A percentile compares a stretch with the other conserved stretches of the same genome.
Evolutionary conservation across 768 basidiomycete genomes (phyloP).

Genomic region (Kwoniella pini): DNA sequence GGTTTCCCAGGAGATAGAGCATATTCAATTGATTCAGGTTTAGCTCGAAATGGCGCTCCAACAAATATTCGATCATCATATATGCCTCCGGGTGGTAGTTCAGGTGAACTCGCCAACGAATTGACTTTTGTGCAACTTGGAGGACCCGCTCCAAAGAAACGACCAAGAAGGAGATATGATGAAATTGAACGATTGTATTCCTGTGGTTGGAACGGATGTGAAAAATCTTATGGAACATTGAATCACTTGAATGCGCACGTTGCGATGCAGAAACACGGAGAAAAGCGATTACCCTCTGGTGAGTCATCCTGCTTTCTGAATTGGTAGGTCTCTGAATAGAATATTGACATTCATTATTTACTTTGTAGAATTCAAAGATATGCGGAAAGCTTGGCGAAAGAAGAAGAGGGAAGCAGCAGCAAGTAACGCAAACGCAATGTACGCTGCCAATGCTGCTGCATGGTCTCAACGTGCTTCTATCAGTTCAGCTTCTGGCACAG

Average conservation of each 20-base stretch:
- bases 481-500: conserved; percentile 21
- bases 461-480: conserved; percentile 25
- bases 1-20: conserved; percentile 25
- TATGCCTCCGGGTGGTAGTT: conserved; percentile 11
- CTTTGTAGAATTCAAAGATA: conserved; percentile 88
- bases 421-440: conserved; percentile 23
- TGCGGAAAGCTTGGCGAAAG: conserved; percentile 94
- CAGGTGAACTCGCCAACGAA: conserved; percentile 15
- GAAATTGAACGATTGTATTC: conserved; percentile 93
- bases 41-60: conserved; percentile 28
- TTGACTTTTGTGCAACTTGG: conserved; percentile 35
- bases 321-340: neutral
- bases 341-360: conserved; percentile 3
- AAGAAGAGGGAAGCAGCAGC: conserved; percentile 73
- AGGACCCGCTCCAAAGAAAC: conserved; percentile 52
- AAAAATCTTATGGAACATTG: conserved; percentile 87
- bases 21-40: conserved; percentile 32
- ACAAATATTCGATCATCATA: conserved; percentile 31
- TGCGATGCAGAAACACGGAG: conserved; percentile 95
- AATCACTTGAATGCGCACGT: conserved; percentile 98
- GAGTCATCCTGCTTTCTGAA: too few species aligned
- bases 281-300: conserved; percentile 88
- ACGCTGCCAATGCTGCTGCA: conserved; percentile 2
- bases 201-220: conserved; percentile 65
- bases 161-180: conserved; percentile 61